Conservation (phyloP, 2,329 filamentous ascomycete species). For the Colletotrichum sp. region DNA sequence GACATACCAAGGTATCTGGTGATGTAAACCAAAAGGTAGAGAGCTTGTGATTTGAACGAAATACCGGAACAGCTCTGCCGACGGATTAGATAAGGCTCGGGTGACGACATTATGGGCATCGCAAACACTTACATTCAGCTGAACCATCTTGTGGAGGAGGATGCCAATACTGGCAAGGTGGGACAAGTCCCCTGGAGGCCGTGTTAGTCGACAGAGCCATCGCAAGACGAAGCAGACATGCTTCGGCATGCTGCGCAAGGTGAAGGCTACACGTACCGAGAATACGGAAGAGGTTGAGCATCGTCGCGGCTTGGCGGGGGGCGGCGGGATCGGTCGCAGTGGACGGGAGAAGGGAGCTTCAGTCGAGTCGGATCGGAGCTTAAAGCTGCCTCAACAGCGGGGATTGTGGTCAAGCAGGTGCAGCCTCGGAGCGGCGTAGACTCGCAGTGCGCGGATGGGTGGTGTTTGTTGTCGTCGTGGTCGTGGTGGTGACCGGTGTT, state of each 20-base stretch:
- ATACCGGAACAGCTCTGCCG: constrained; percentile 93
- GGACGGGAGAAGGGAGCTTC: not conserved
- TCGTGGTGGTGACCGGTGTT: not conserved
- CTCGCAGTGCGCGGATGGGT: not conserved
- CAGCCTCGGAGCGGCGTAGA: not conserved
- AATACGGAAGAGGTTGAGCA: constrained; percentile 64
- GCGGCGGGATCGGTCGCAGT: not conserved
- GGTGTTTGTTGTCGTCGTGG: not conserved
- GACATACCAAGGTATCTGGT: constrained; percentile 84
- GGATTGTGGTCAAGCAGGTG: not conserved
- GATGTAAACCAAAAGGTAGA: constrained; percentile 93
- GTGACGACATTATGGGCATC: not conserved
- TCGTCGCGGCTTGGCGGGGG: constrained; percentile 39
- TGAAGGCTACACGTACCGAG: constrained; percentile 46
- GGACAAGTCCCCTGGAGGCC: constrained; percentile 83
- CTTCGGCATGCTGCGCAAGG: not conserved
- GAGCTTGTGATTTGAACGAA: constrained; percentile 97
- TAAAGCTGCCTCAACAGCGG: constrained; percentile 15
- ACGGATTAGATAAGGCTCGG: constrained; percentile 12
- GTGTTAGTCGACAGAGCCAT: constrained; percentile 12
- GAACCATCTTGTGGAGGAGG: constrained; percentile 94
- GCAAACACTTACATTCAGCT: constrained; percentile 73
- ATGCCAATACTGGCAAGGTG: constrained; percentile 95
- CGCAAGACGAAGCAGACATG: not conserved
- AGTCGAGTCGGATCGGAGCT: not conserved